A percentile compares a stretch with the other conserved stretches of the same genome.
These are phyloP conservation scores for Pythium sukuiense DNA, from an alignment of 352 stramenopile species.

Conservation along the genomic window DNA sequence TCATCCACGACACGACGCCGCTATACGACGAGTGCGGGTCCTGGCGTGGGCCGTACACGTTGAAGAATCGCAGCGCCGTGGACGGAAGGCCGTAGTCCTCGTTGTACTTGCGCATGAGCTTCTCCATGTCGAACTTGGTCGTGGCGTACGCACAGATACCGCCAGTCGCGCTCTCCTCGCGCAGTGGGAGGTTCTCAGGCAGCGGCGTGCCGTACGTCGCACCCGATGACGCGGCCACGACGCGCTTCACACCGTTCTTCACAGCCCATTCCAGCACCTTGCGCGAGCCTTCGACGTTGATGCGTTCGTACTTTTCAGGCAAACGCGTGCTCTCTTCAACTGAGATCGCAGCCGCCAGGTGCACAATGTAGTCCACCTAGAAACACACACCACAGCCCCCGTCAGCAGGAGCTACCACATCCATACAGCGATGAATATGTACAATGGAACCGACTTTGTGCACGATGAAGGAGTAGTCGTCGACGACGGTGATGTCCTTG, in stretches of 20 bases:
- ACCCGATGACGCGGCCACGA: conserved; percentile 77
- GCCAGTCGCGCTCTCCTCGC: conserved; percentile 69
- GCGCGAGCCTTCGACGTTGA: conserved; percentile 80
- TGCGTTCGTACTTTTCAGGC: conserved; percentile 86
- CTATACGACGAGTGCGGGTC: conserved; percentile 84
- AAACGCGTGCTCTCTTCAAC: conserved; percentile 83
- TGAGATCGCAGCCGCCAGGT: conserved; percentile 81
- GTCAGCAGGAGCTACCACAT: neutral
- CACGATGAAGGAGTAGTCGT: conserved; percentile 79
- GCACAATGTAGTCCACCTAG: conserved; percentile 82
- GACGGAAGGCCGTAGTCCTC: conserved; percentile 64
- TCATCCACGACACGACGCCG: conserved; percentile 84
- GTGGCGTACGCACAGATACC: conserved; percentile 83
- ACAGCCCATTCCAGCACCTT: conserved; percentile 81
- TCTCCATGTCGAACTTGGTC: conserved; percentile 86
- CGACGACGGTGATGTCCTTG: conserved; percentile 82
- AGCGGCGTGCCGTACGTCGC: conserved; percentile 73
- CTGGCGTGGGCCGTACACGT: conserved; percentile 81
- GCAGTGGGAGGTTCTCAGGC: conserved; percentile 65
- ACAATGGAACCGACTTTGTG: conserved; percentile 48
- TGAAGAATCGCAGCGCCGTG: conserved; percentile 84
- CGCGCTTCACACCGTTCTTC: conserved; percentile 74
- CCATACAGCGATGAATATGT: neutral
- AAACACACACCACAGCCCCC: neutral
- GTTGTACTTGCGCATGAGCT: conserved; percentile 76